Evolutionary conservation across 2,329 filamentous ascomycete species (phyloP), one percentile per base, ranked within the genome.

Genomic region (Chaetomiaceae sp.): DNA sequence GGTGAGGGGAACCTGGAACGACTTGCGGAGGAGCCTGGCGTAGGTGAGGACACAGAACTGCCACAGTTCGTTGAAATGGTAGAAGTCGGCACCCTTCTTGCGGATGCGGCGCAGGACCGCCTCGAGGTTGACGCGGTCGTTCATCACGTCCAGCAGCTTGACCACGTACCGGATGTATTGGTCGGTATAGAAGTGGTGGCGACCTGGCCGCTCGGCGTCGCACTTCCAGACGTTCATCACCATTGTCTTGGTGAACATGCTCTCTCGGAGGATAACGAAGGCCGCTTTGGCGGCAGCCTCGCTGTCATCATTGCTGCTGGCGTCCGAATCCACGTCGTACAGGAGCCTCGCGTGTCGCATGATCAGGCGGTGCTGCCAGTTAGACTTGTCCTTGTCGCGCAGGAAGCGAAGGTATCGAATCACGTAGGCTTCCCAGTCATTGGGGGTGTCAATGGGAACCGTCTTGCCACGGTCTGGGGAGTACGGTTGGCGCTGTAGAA

Each of bases 171-270:
- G 82, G 1, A 89, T 86, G 62, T 96, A 96, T 56, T 87, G 84
- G 43, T 88, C 83, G 0, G 89, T 96, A 65, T 93, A 96, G 33
- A 96, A 89, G 62, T 95, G 93, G 66, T 96, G 91, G 16, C 91
- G 81, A 0, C 91, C 91, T 0, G 89, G 77, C 2, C 79, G 75
- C 62, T 96, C 91, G 41, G 87, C 83, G 58, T 96, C 91, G 33
- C 91, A 93, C 60, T 91, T 92, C 91, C 91, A 96, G 4, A 96
- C 89, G 63, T 95, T 92, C 66, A 96, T 84, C 1, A 87, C 85
- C 85, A 95, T 95, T 0, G 89, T 95, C 70, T 96, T 96, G 34
- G 91, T 95, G 59, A 96, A 92, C 79, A 83, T 83, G 55, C 74
- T 79, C 52, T 83, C 79, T 40, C 77, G 70, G 48, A 96, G 85